Conservation (phyloP, 305 asterid species). For the Fraxinus xanthoxyloides region DNA sequence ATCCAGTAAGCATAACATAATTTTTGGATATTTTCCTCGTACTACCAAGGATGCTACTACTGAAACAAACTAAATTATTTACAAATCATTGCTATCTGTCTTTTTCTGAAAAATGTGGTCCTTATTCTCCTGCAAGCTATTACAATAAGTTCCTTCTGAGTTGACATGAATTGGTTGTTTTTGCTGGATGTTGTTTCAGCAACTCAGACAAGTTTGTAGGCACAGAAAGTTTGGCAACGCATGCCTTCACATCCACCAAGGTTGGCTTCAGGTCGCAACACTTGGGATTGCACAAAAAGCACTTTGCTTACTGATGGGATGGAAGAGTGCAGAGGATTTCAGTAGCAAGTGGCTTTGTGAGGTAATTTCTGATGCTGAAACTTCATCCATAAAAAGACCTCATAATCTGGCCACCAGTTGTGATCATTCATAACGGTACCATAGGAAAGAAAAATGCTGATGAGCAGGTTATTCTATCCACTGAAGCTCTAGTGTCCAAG, state of each 20-base stretch:
- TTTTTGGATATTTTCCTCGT: neutral
- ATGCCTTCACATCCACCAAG: conserved; percentile 45
- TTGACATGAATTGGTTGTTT: neutral
- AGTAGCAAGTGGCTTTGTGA: conserved; percentile 44
- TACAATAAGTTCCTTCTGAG: conserved; percentile 17
- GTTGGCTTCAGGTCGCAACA: conserved; percentile 54
- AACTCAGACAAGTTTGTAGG: conserved; percentile 46
- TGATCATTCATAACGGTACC: conserved; percentile 51
- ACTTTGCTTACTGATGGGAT: conserved; percentile 57
- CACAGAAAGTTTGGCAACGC: conserved; percentile 49
- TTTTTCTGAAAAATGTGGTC: conserved; percentile 1
- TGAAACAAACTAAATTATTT: neutral
- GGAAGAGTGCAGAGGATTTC: conserved; percentile 43
- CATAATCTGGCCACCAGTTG: conserved; percentile 65
- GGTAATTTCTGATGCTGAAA: conserved; percentile 37
- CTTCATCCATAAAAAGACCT: conserved; percentile 42
- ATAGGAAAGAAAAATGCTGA: conserved; percentile 32
- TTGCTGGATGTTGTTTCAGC: conserved; percentile 36
- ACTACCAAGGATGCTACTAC: neutral
- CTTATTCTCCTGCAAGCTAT: neutral
- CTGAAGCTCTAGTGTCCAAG: conserved; percentile 46
- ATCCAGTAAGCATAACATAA: neutral
- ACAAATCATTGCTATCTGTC: neutral
- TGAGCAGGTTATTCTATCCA: conserved; percentile 44
- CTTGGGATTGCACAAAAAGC: conserved; percentile 60